phyloP scores from a whole-genome alignment of 2,329 filamentous ascomycete species.

The Penicillium sp. region DNA sequence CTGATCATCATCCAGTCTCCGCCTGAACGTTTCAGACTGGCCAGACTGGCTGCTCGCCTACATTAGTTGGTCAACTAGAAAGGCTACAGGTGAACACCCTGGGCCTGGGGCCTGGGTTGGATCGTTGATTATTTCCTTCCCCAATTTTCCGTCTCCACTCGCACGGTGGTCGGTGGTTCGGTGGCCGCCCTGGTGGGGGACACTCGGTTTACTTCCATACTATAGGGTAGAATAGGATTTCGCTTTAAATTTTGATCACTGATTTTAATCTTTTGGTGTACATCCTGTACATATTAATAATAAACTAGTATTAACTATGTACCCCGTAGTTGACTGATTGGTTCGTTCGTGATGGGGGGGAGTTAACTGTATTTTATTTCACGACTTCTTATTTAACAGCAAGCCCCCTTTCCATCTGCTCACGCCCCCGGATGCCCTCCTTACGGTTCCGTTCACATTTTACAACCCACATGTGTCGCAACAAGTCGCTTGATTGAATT shows the following conservation, averaged over 20 bases:
- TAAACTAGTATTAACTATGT: neutral
- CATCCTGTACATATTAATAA: neutral
- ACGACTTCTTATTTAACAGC: neutral
- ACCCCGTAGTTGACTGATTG: neutral
- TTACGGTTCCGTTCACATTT: neutral
- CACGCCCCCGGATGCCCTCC: neutral
- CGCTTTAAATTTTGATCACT: neutral
- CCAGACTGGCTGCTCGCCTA: neutral
- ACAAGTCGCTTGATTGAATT: neutral
- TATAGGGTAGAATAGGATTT: neutral
- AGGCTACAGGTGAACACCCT: too few relatives aligned
- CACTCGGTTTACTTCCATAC: too few relatives aligned
- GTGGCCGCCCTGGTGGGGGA: too few relatives aligned
- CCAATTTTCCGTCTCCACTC: neutral
- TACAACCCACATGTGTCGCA: neutral
- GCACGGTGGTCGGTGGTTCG: too few relatives aligned
- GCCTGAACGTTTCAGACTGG: constrained; percentile 1
- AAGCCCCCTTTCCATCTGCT: neutral
- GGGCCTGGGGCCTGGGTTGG: neutral
- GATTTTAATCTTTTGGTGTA: neutral
- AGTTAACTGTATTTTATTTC: neutral
- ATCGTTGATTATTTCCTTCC: neutral
- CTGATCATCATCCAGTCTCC: constrained; percentile 19
- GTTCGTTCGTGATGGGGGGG: neutral
- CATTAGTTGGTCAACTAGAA: neutral